Conservation (phyloP, 495 filamentous ascomycete species). For the Oleoguttula mirabilis region DNA sequence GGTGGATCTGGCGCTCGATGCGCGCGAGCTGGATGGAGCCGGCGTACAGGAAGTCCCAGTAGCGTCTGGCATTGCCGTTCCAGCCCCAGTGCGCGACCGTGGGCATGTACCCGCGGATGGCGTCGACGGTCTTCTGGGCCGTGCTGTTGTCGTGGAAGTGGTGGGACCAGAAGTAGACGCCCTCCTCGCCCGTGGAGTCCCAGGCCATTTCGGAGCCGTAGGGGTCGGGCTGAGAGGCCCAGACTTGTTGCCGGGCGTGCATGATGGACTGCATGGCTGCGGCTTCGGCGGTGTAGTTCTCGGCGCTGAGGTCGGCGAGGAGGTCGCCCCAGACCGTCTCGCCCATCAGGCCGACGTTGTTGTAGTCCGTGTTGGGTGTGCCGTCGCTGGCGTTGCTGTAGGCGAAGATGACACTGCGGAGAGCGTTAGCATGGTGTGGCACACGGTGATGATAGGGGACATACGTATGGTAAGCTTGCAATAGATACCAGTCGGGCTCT, state of each 20-base stretch:
- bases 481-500: too few species aligned
- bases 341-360: slow-evolving; percentile 44
- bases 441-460: too few species aligned
- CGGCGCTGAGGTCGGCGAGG: slow-evolving; percentile 34
- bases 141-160: slow-evolving; percentile 36
- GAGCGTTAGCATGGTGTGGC: too few species aligned
- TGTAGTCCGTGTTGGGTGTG: slow-evolving; percentile 28
- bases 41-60: slow-evolving; percentile 42
- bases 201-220: slow-evolving; percentile 46
- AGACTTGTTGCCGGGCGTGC: slow-evolving; percentile 33
- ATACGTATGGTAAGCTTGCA: too few species aligned
- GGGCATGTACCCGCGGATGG: slow-evolving; percentile 39
- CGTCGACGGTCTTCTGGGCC: slow-evolving; percentile 36
- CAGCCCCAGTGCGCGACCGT: slow-evolving; percentile 44
- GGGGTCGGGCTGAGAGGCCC: slow-evolving; percentile 34
- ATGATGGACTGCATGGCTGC: slow-evolving; percentile 30
- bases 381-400: slow-evolving; percentile 17
- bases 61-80: slow-evolving; percentile 42
- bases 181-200: slow-evolving; percentile 45
- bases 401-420: too few species aligned
- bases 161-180: slow-evolving; percentile 41
- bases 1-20: slow-evolving; percentile 44
- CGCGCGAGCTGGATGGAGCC: slow-evolving; percentile 39
- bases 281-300: slow-evolving; percentile 31
- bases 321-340: slow-evolving; percentile 41